These are phyloP conservation scores for Lojkania enalia DNA, from an alignment of 2,329 filamentous ascomycete species.

Conservation along the genomic window DNA sequence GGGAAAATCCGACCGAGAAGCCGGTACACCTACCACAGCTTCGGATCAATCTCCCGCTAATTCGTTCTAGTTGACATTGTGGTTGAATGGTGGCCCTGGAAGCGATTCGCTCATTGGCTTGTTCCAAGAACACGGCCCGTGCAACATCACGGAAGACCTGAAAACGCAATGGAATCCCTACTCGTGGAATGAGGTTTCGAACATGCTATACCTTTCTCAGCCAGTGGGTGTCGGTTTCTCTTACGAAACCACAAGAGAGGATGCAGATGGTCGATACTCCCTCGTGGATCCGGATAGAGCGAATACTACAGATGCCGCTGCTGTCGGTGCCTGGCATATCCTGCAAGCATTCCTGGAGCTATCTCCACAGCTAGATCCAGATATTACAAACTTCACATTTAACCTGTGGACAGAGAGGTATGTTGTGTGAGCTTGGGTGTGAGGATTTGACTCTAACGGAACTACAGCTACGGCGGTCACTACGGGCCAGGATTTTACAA, in stretches of 20 bases:
- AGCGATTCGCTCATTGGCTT: conserved; percentile 59
- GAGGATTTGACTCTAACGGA: neutral
- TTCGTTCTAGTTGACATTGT: conserved; percentile 43
- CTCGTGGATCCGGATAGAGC: conserved; percentile 33
- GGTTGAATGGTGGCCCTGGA: conserved; percentile 60
- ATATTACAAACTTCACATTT: conserved; percentile 57
- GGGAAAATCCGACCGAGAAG: conserved; percentile 46
- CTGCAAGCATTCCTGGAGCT: conserved; percentile 42
- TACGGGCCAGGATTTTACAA: conserved; percentile 60
- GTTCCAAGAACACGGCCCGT: conserved; percentile 56
- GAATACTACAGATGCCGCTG: conserved; percentile 41
- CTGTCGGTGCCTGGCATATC: conserved; percentile 42
- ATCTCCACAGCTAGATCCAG: conserved; percentile 50
- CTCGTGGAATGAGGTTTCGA: conserved; percentile 45
- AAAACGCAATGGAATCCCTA: conserved; percentile 44
- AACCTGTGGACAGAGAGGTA: conserved; percentile 52
- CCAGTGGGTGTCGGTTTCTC: conserved; percentile 47
- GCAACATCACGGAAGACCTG: conserved; percentile 47
- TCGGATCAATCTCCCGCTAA: conserved; percentile 50
- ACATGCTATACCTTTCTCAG: conserved; percentile 46
- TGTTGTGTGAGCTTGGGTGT: conserved; percentile 4
- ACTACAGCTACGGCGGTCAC: conserved; percentile 46
- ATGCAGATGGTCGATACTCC: conserved; percentile 33
- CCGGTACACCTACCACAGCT: conserved; percentile 14
- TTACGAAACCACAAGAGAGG: conserved; percentile 37